Evolutionary conservation across 1,139 yeast species (phyloP).

Genomic region (Protomyces arabidopsidicola): DNA sequence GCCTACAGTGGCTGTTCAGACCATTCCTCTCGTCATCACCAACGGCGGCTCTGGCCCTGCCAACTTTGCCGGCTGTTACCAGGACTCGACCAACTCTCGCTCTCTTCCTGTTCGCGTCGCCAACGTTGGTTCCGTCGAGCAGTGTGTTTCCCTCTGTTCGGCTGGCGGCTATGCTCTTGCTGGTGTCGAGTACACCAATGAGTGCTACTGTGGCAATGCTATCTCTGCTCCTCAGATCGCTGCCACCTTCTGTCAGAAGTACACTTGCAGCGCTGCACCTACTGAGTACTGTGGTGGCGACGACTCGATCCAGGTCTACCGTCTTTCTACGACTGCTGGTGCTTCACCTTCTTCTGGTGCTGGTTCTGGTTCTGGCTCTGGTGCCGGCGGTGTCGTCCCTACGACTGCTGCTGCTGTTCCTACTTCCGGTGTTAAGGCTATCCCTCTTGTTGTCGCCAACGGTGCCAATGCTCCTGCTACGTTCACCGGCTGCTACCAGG

Average conservation of each 20-base stretch:
- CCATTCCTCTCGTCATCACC: background rate
- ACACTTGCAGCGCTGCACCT: slow-evolving; percentile 20
- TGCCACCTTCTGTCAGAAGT: background rate
- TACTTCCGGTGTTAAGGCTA: background rate
- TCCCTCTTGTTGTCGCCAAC: background rate
- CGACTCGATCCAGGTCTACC: slow-evolving; percentile 14
- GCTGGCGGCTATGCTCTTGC: slow-evolving; percentile 23
- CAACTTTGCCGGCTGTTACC: slow-evolving; percentile 19
- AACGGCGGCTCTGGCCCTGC: background rate
- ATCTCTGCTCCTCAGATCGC: slow-evolving; percentile 23
- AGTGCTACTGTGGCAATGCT: slow-evolving; percentile 28
- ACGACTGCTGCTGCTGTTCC: background rate
- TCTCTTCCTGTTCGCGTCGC: slow-evolving; percentile 6
- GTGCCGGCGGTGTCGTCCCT: background rate
- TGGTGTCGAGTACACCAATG: slow-evolving; percentile 26
- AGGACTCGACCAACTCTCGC: slow-evolving; percentile 14
- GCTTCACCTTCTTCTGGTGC: slow-evolving; percentile 27
- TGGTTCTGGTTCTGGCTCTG: background rate
- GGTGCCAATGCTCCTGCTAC: background rate
- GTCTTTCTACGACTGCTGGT: background rate
- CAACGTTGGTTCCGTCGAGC: slow-evolving; percentile 10
- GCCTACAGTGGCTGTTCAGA: background rate
- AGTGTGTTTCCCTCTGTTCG: slow-evolving; percentile 9
- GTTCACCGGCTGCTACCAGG: background rate
- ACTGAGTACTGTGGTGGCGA: slow-evolving; percentile 20